A percentile compares a stretch with the other conserved stretches of the same genome.
These are phyloP conservation scores for Podospora appendiculata DNA, from an alignment of 495 filamentous ascomycete genomes.

Conservation along the genomic window DNA sequence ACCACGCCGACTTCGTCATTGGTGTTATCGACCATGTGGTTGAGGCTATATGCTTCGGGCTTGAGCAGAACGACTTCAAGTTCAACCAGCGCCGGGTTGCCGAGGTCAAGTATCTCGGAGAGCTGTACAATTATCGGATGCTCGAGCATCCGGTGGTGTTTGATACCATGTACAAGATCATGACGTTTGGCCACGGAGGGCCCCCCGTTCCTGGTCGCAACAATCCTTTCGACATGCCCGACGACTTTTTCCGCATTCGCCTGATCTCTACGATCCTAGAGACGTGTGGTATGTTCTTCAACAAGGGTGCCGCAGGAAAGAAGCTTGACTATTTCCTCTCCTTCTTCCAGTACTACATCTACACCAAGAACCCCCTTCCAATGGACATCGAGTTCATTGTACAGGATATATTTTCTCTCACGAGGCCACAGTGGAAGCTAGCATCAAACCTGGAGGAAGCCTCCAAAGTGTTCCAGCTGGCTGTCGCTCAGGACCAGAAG, in stretches of 20 bases:
- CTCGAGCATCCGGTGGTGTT: slow-evolving; percentile 94
- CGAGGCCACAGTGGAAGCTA: slow-evolving; percentile 87
- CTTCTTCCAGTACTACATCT: slow-evolving; percentile 96
- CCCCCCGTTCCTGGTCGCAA: slow-evolving; percentile 69
- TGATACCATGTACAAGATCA: slow-evolving; percentile 87
- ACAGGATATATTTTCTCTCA: slow-evolving; percentile 79
- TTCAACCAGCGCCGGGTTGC: slow-evolving; percentile 94
- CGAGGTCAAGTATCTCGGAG: slow-evolving; percentile 92
- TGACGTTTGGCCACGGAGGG: slow-evolving; percentile 84
- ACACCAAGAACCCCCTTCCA: slow-evolving; percentile 83
- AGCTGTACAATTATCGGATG: slow-evolving; percentile 98
- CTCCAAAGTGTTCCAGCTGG: slow-evolving; percentile 73
- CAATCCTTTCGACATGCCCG: slow-evolving; percentile 73
- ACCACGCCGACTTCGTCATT: slow-evolving; percentile 86
- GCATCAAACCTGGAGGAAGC: slow-evolving; percentile 76
- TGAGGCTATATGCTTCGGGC: slow-evolving; percentile 78
- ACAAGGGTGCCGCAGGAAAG: slow-evolving; percentile 86
- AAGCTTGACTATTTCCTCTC: slow-evolving; percentile 97
- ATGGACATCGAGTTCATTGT: slow-evolving; percentile 98
- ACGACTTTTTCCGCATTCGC: slow-evolving; percentile 93
- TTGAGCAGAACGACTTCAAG: slow-evolving; percentile 96
- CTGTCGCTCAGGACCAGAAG: slow-evolving; percentile 83
- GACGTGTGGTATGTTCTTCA: slow-evolving; percentile 93
- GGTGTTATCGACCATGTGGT: slow-evolving; percentile 82
- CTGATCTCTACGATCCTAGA: slow-evolving; percentile 84